phyloP scores from a whole-genome alignment of 257 asterid genomes.

The Solanum neorickii region DNA sequence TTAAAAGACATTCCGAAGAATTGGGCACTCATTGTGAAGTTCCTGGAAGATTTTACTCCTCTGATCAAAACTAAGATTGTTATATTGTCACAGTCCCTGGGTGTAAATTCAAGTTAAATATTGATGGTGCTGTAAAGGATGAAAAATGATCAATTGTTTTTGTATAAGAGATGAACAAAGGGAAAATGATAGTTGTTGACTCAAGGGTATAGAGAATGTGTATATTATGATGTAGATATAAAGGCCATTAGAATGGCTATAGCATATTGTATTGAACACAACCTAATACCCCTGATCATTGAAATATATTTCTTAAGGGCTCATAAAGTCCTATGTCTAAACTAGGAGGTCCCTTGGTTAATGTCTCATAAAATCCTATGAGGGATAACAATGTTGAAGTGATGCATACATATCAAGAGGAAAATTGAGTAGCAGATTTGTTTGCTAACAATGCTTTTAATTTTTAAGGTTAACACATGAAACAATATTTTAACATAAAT shows the following conservation, averaged over 20 bases:
- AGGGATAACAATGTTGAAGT: neutral
- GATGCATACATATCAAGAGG: neutral
- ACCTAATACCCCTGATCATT: neutral
- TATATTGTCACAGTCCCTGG: neutral
- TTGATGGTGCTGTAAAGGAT: neutral
- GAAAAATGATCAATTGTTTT: neutral
- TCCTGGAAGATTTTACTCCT: neutral
- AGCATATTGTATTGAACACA: neutral
- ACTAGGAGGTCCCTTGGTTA: neutral
- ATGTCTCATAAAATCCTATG: too few species aligned
- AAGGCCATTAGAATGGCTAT: neutral
- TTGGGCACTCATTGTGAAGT: neutral
- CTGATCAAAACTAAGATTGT: neutral
- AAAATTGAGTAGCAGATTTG: too few species aligned
- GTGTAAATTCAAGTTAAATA: neutral
- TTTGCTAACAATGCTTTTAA: neutral
- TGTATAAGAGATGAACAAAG: neutral
- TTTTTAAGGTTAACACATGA: neutral
- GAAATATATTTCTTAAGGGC: neutral
- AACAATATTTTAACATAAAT: too few species aligned
- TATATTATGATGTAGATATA: neutral
- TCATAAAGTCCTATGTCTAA: too few species aligned
- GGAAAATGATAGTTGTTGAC: neutral
- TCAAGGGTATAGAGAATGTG: neutral
- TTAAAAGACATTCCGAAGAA: neutral